Evolutionary conservation across 163 green algal genomes (phyloP), one percentile per base, ranked within the genome.

Genomic region (Scenedesmus sp.): DNA sequence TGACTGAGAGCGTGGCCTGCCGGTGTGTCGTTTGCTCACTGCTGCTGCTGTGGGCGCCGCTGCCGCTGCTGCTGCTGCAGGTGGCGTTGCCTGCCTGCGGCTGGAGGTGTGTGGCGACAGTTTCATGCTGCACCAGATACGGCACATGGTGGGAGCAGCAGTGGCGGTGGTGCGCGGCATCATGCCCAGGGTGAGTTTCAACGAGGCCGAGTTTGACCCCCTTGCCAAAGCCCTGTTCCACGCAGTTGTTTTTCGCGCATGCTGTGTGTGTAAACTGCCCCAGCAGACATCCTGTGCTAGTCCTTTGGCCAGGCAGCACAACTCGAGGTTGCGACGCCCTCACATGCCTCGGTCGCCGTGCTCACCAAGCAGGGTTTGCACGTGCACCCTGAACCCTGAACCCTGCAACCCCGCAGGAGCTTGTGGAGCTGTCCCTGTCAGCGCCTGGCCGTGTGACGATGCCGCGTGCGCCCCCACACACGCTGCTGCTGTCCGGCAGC

Each of bases 71-170:
- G 6, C n/a, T 90, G 68, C 73, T 89, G 37, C 86, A 94, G 92
- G 92, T 83, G 95, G 96, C 46, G 89, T 89, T 6, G 89, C 92
- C 40, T 97, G 94, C 90, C 43, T 97, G 59, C 83, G 86, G 43
- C 86, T 97, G 42, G 79, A 88, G 35, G 90, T 94, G 53, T 81
- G 89, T 53, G 91, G 86, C 24, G 72, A 91, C 46, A 93, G 78
- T 13, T 96, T 96, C 92, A 96, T 96, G 94, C 86, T 96, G n/a
- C 93, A 97, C 82, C 95, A 97, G 91, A 97, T 97, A 80, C 85
- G 80, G 15, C 81, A 96, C 91, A 97, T 96, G 95, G 94, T 97
- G 44, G 95, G 93, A 33, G 65, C 86, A 7, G 94, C 94, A 42
- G 91, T 95, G 46, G 93, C 94, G 5, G 92, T 96, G 22, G 89